A percentile compares a stretch with the other conserved stretches of the same genome.
These are phyloP conservation scores for Cordia subcordata DNA, from an alignment of 257 asterid species.

Conservation along the genomic window DNA sequence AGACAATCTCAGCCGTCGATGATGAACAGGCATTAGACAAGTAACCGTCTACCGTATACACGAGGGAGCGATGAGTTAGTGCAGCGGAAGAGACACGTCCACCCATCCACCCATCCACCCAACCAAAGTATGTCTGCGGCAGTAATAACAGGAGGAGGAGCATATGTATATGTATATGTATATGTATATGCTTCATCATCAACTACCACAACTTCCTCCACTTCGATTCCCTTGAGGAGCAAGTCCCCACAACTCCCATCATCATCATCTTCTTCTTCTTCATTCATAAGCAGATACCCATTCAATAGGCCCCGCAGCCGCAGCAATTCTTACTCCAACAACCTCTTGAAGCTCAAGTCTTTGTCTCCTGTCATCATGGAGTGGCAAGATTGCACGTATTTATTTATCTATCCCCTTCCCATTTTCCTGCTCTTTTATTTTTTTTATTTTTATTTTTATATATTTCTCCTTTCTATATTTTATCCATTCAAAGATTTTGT, in stretches of 20 bases:
- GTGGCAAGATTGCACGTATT: slow-evolving; percentile 95
- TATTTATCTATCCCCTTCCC: not conserved
- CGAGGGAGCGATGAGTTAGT: too few relatives aligned
- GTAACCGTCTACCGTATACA: too few relatives aligned
- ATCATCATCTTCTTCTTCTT: slow-evolving; percentile 27
- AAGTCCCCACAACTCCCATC: slow-evolving; percentile 10
- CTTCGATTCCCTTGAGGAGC: not conserved
- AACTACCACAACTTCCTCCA: not conserved
- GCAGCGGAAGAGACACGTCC: too few relatives aligned
- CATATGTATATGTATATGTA: not conserved
- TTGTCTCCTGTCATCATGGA: slow-evolving; percentile 56
- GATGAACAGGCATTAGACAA: too few relatives aligned
- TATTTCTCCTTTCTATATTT: too few relatives aligned
- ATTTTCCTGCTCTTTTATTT: too few relatives aligned
- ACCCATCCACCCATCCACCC: too few relatives aligned
- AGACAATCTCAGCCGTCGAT: too few relatives aligned
- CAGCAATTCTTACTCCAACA: slow-evolving; percentile 14
- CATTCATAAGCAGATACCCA: slow-evolving; percentile 21
- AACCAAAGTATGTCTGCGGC: slow-evolving; percentile 22
- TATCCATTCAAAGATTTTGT: too few relatives aligned
- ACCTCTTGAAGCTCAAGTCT: slow-evolving; percentile 29
- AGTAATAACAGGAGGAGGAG: not conserved
- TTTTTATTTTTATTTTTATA: too few relatives aligned
- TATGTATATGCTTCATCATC: not conserved
- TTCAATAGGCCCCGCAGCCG: slow-evolving; percentile 19